Base-by-base conservation (phyloP, 495 filamentous ascomycete species). In the Cercophora scortea region DNA sequence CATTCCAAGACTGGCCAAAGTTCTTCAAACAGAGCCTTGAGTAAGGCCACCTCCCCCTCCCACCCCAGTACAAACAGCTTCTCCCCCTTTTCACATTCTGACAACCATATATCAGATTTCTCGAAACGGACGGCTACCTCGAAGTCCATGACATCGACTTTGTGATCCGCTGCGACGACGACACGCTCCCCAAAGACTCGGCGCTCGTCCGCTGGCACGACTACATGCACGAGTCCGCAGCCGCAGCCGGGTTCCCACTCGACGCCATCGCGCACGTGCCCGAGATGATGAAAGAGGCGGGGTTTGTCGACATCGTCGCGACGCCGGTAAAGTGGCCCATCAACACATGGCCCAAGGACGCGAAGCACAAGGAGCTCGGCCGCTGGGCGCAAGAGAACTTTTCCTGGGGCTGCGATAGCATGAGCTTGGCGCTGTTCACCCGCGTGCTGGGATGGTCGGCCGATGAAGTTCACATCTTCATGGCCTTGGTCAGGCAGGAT, bases 281-380 rank as follows among this genome's bases (percentile, higher is more conserved):
- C 15, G 15, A 52, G 39, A 51, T 52, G 45, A 44, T 62, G 10
- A 32, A 40, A 3, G 61, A 56, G 1, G 65, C 65, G 8, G 67
- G 67, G 17, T 68, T 68, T 15, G 44, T 55, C 10, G 52, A 66
- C 47, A 50, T 70, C 7, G 57, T 52, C 2, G 52, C 56, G 32
- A 53, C 36, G 17, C 52, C 54, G 13, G 54, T 55, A 38, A 68
- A 66, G 57, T 55, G 66, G 49, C 72, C 73, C 0, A 69, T 64
- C 8, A 75, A 69, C 54, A 51, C 59, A 0, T 78, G 76, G 74
- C 64, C 74, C 7, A 66, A 55, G 34, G 70, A 75, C 35, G 64
- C 61, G 33, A 68, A 73, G 46, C 65, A 71, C 46, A 78, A 79
- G 55, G 69, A 72, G 53, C 68, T 79, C 18, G 77, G 79, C 1